A percentile compares a stretch with the other conserved stretches of the same genome.
phyloP scores from a whole-genome alignment of 257 asterid species.

The Primulina huaijiensis region DNA sequence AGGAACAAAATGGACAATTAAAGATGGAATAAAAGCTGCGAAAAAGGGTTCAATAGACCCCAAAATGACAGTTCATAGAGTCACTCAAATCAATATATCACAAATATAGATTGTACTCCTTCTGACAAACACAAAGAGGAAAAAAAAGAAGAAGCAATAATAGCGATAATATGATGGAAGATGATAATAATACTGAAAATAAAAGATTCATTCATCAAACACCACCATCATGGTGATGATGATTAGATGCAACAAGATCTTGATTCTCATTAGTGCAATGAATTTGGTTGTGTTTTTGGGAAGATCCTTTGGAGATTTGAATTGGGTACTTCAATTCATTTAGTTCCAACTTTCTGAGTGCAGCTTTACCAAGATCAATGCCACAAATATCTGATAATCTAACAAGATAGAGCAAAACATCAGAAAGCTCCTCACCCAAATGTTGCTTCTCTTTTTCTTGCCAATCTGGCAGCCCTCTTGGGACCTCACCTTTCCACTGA shows the following conservation, averaged over 20 bases:
- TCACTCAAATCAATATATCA: background rate
- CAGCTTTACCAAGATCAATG: constrained; percentile 56
- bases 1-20: background rate
- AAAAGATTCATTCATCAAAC: background rate
- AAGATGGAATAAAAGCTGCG: background rate
- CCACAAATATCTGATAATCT: constrained; percentile 59
- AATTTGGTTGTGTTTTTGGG: constrained; percentile 25
- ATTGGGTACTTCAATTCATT: constrained; percentile 57
- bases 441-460: constrained; percentile 46
- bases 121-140: background rate
- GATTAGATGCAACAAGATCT: background rate
- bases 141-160: no score
- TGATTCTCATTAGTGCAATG: constrained; percentile 6
- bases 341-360: constrained; percentile 44
- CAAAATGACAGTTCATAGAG: background rate
- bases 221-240: background rate
- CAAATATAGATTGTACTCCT: background rate
- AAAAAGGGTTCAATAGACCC: background rate
- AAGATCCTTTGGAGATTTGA: constrained; percentile 40
- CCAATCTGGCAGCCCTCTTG: constrained; percentile 54
- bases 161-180: no score
- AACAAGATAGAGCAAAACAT: constrained; percentile 53
- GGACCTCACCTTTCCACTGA: constrained; percentile 66
- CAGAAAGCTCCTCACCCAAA: constrained; percentile 64
- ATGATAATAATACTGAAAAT: no score